phyloP scores from a whole-genome alignment of 192 early-diverging fungal species.

The Backusella luteola region DNA sequence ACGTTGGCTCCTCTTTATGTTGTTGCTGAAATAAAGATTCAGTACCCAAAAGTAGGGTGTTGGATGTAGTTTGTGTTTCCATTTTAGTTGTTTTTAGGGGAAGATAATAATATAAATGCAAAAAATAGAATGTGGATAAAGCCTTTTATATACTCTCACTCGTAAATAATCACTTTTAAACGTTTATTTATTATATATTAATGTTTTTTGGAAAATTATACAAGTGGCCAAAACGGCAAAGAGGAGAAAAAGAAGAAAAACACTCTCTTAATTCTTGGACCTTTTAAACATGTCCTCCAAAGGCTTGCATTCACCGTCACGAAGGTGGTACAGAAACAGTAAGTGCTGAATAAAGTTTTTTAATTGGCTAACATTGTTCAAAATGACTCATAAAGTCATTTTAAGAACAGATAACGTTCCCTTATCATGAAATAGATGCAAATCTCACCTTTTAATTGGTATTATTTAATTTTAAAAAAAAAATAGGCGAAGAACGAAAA shows the following conservation, averaged over 20 bases:
- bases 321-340: background rate
- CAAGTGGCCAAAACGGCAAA: background rate
- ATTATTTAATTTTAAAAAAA: background rate
- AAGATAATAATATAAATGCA: background rate
- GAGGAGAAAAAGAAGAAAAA: slow-evolving; percentile 1
- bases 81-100: background rate
- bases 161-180: background rate
- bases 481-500: background rate
- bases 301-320: background rate
- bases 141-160: background rate
- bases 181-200: background rate
- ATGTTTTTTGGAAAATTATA: background rate
- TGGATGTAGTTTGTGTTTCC: background rate
- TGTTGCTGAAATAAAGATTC: background rate
- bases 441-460: background rate
- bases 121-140: background rate
- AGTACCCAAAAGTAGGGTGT: background rate
- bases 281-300: background rate
- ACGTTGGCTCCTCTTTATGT: slow-evolving; percentile 4
- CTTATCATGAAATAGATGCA: background rate
- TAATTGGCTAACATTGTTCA: background rate
- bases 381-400: background rate
- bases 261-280: background rate
- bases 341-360: background rate
- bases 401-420: background rate